phyloP scores from a whole-genome alignment of 2,329 filamentous ascomycete genomes.

The Dactylellina parvicollis region DNA sequence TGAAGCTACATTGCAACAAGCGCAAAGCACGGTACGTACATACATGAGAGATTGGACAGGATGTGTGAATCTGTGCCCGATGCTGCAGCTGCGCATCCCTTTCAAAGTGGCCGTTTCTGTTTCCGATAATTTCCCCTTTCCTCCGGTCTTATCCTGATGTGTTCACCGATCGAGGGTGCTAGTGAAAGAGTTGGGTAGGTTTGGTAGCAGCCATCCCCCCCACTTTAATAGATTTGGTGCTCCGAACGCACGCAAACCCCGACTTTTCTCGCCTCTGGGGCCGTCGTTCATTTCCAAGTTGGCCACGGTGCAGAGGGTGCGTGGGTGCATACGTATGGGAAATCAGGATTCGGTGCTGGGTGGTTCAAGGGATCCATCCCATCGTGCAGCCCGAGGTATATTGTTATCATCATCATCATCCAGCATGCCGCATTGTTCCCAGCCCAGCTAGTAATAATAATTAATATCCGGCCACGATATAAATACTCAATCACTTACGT shows the following conservation, averaged over 20 bases:
- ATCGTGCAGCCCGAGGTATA: background rate
- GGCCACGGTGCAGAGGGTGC: slow-evolving; percentile 6
- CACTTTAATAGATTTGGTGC: slow-evolving; percentile 37
- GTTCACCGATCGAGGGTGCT: background rate
- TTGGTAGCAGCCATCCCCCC: slow-evolving; percentile 26
- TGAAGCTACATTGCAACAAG: slow-evolving; percentile 1
- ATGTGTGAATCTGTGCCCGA: background rate
- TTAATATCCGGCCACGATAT: too few species aligned
- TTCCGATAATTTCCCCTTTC: slow-evolving; percentile 45
- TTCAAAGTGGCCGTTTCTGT: slow-evolving; percentile 12
- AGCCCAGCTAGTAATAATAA: slow-evolving; percentile 14
- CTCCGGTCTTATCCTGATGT: slow-evolving; percentile 8
- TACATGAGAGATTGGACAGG: slow-evolving; percentile 17
- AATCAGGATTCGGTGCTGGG: slow-evolving; percentile 12
- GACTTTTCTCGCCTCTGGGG: slow-evolving; percentile 22
- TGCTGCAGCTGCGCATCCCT: background rate
- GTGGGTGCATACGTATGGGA: background rate
- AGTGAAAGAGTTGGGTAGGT: background rate
- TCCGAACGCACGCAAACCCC: background rate
- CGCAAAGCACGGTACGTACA: background rate
- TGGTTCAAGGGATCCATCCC: background rate
- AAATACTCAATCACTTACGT: too few species aligned
- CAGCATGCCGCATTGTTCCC: background rate
- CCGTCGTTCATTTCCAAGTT: slow-evolving; percentile 25
- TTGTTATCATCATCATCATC: background rate